A percentile compares a stretch with the other conserved stretches of the same genome.
Evolutionary conservation across 495 filamentous ascomycete genomes (phyloP).

Genomic region (Friedmanniomyces simplex): DNA sequence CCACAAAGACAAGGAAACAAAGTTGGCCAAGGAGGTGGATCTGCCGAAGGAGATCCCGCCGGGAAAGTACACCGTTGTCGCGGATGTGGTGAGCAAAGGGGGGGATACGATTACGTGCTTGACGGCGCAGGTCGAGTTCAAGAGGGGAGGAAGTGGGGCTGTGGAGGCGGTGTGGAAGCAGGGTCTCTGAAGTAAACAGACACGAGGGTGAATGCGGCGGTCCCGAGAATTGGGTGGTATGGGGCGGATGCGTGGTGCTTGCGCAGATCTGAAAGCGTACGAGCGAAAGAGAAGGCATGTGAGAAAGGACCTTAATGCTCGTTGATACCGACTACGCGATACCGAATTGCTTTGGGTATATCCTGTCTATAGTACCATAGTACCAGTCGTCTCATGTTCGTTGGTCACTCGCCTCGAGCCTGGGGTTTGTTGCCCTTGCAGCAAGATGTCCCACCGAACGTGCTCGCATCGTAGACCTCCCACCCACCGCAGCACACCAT

Average conservation of each 20-base stretch:
- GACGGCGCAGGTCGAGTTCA: conserved; percentile 53
- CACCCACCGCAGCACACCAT: background rate
- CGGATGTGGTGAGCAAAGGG: conserved; percentile 68
- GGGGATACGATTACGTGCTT: conserved; percentile 70
- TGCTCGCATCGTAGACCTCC: background rate
- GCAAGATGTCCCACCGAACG: background rate
- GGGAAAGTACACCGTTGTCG: conserved; percentile 77
- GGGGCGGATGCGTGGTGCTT: background rate
- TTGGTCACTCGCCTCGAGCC: too few species aligned
- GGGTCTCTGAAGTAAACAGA: background rate
- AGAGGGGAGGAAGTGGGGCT: conserved; percentile 23
- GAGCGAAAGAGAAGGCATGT: background rate
- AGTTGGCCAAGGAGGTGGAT: conserved; percentile 68
- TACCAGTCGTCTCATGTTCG: background rate
- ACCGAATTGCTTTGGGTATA: background rate
- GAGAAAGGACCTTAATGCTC: background rate
- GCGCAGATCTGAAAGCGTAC: background rate
- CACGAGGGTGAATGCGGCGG: too few species aligned
- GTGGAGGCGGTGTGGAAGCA: background rate
- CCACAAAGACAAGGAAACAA: conserved; percentile 54
- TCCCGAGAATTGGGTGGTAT: background rate
- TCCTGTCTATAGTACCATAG: background rate
- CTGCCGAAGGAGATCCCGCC: conserved; percentile 82
- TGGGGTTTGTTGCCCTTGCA: background rate
- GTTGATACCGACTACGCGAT: background rate